Conservation (phyloP, 1,284 basidiomycete genomes). For the Malassezia nana region DNA sequence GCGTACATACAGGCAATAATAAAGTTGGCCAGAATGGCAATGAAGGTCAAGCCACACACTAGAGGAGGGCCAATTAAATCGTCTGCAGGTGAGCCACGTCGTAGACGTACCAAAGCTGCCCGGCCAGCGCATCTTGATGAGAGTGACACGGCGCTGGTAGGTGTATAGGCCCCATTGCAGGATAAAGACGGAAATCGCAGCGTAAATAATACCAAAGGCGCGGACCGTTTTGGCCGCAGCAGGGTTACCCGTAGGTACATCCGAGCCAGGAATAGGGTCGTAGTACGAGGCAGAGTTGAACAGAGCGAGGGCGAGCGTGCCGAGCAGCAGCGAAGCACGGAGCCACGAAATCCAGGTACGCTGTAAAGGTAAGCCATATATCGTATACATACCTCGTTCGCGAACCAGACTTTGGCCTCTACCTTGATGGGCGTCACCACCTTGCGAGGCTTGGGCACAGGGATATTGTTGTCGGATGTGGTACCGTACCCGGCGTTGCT, state of each 20-base stretch:
- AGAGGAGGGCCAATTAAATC: slow-evolving; percentile 44
- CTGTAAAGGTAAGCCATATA: slow-evolving; percentile 10
- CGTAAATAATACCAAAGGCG: slow-evolving; percentile 73
- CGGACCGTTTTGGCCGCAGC: slow-evolving; percentile 9
- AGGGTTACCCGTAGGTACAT: neutral
- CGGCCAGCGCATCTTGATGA: slow-evolving; percentile 82
- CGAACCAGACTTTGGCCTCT: slow-evolving; percentile 48
- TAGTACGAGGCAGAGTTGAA: slow-evolving; percentile 65
- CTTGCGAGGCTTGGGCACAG: slow-evolving; percentile 53
- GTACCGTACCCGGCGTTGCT: slow-evolving; percentile 16
- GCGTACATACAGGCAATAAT: slow-evolving; percentile 24
- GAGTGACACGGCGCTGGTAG: slow-evolving; percentile 78
- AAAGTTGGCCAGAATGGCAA: slow-evolving; percentile 45
- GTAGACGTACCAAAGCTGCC: slow-evolving; percentile 67
- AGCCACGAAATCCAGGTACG: slow-evolving; percentile 77
- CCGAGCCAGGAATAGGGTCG: slow-evolving; percentile 15
- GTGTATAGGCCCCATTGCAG: slow-evolving; percentile 69
- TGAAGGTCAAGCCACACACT: slow-evolving; percentile 40
- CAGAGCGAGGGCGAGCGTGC: slow-evolving; percentile 73
- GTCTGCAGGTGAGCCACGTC: slow-evolving; percentile 18
- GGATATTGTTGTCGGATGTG: slow-evolving; percentile 14
- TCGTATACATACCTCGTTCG: slow-evolving; percentile 49
- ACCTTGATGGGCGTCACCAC: slow-evolving; percentile 39
- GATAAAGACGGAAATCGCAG: slow-evolving; percentile 54
- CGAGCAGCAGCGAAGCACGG: slow-evolving; percentile 72